Percentiles rank a stretch among this genome's conserved stretches.
Evolutionary conservation across 495 filamentous ascomycete genomes (phyloP).

Genomic region (Xylaria bambusicola): DNA sequence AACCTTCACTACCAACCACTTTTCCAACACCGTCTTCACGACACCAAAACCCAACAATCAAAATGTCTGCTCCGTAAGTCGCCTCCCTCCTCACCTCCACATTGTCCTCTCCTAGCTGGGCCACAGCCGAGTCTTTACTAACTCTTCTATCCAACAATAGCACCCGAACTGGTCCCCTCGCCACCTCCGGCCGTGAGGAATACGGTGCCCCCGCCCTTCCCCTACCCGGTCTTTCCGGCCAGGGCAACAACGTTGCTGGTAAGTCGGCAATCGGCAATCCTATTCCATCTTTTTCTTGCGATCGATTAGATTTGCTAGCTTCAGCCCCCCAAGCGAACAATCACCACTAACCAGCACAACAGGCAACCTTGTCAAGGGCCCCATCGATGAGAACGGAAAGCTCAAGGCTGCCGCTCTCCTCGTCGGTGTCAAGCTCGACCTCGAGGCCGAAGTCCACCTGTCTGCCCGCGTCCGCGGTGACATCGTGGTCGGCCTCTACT

Average conservation of each 20-base stretch:
- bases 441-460: conserved; percentile 29
- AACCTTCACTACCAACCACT: neutral
- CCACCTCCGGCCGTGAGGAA: too few relatives aligned
- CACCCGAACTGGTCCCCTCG: neutral
- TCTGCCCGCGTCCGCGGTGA: conserved; percentile 29
- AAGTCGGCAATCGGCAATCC: neutral
- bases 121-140: too few relatives aligned
- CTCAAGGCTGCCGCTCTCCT: conserved; percentile 44
- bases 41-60: neutral
- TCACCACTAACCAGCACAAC: neutral
- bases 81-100: neutral
- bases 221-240: conserved; percentile 13
- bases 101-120: too few relatives aligned
- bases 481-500: conserved; percentile 31
- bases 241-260: conserved; percentile 13
- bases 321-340: neutral
- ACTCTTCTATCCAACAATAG: neutral
- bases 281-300: neutral
- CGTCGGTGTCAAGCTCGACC: conserved; percentile 45
- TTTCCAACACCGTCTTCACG: neutral
- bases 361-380: conserved; percentile 41
- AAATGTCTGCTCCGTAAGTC: conserved; percentile 1
- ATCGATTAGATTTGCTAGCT: too few relatives aligned
- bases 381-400: conserved; percentile 40
- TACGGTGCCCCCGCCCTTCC: neutral